Base-by-base conservation (phyloP, 129 eudicot genomes). In the Artemisia annua region DNA sequence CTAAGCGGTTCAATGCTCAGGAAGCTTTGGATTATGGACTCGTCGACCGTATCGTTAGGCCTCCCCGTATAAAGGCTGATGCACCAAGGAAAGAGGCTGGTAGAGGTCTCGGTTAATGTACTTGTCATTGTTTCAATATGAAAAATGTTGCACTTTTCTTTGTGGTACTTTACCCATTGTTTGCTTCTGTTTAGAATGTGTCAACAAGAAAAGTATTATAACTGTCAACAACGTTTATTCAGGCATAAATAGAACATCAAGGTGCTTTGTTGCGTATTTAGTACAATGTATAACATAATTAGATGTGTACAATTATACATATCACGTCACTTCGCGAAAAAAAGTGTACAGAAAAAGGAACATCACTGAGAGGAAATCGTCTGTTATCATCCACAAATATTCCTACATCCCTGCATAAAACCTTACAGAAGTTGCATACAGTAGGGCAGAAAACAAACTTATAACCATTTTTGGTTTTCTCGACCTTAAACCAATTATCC, bases 11-110 rank as follows among this genome's bases (percentile, higher is more conserved):
- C 74, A 79, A 70, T 72, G 89, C 91, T 51, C 83, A 87, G 72
- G 86, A 78, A 70, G 97, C 97, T 71, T 64, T 91, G 43, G 95
- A 91, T 51, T 88, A 91, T 22, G 97, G 97, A 16, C 80, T 91
- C 15, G 82, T 91, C 69, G 97, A 91, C 77, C 77, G 85, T 18
- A 75, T 91, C 16, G 85, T 86, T 3, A 81, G 89, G 84, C 94
- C 94, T 22, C 80, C 88, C 8, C 85, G 83, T 68, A 72, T 82
- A 14, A 76, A 83, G 74, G 80, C 83, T 14, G 87, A 85, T 74
- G 85, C 87, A 69, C 87, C 87, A 65, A 63, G 63, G 7, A 72
- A 84, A 76, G 85, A 84, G 76, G 69, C 69, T 64, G 69, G 69
- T 35, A 82, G 66, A 59, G 85, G 88, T 75, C 90, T 85, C 15